phyloP scores from a whole-genome alignment of 2,329 filamentous ascomycete species.

The Plenodomus tracheiphilus region DNA sequence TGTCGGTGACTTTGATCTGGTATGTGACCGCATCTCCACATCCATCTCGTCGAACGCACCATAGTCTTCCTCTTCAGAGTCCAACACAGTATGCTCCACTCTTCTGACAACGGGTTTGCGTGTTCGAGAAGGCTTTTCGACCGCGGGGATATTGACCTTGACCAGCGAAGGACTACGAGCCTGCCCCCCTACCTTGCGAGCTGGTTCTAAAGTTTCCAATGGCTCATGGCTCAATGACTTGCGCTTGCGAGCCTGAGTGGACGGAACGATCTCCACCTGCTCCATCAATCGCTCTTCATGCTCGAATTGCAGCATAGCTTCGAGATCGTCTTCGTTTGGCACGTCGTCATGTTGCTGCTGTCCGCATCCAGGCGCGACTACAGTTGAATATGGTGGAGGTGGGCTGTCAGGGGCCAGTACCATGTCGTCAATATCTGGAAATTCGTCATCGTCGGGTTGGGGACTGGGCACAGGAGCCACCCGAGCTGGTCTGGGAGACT shows the following conservation, averaged over 20 bases:
- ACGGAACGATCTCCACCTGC: constrained; percentile 5
- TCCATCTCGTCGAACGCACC: constrained; percentile 34
- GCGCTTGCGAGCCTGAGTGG: constrained; percentile 28
- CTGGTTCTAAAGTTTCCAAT: constrained; percentile 29
- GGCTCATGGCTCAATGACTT: constrained; percentile 35
- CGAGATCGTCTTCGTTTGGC: constrained; percentile 12
- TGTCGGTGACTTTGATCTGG: constrained; percentile 12
- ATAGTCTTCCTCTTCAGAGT: constrained; percentile 40
- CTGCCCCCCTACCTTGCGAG: constrained; percentile 35
- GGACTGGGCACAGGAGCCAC: constrained; percentile 15
- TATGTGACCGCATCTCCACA: constrained; percentile 12
- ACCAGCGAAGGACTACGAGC: constrained; percentile 23
- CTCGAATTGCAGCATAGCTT: constrained; percentile 13
- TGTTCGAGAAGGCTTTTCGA: constrained; percentile 1
- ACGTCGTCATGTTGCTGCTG: constrained; percentile 1
- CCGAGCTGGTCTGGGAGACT: constrained; percentile 21
- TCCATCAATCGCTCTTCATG: constrained; percentile 17
- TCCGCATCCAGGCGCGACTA: constrained; percentile 20
- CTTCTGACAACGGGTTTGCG: constrained; percentile 20
- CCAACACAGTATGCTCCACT: constrained; percentile 26
- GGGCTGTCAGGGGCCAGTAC: constrained; percentile 27
- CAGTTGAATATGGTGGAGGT: constrained; percentile 51
- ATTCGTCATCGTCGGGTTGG: constrained; percentile 30
- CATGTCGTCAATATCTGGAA: constrained; percentile 46
- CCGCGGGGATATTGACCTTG: constrained; percentile 1